Base-by-base conservation (phyloP, 306 rosid species). In the Luffa acutangula region DNA sequence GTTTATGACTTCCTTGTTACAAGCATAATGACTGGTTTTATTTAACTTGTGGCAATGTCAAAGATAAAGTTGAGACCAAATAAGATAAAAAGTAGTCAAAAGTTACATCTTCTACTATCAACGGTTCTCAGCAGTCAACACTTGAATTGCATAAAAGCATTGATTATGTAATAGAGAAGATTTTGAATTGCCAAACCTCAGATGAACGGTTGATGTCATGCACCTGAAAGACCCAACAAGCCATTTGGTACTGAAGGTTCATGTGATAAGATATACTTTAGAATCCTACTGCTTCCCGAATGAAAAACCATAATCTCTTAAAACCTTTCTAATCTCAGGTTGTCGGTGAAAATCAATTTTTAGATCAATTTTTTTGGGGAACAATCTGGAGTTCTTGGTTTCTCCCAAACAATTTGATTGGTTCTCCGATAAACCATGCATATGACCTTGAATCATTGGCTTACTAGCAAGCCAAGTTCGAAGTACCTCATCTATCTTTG, bases 391-490 rank as follows among this genome's bases (percentile, higher is more conserved):
- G 75, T 83, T 88, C 57, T 72, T 84, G 80, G 60, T 62, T 56
- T 81, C 37, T 59, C 83, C 25, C 21, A 70, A 81, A 75, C 14
- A 39, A 73, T 83, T 85, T 77, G 75, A 51, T 76, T 57, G 87
- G 67, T 78, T 82, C 54, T 74, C 43, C 56, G 82, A 80, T 59
- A 80, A 67, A 82, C 75, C 80, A 54, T 78, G 59, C 73, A 60
- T 79, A 59, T 79, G 81, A 10, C 31, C 81, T 72, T 85, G 78
- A 48, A 80, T 58, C 63, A 45, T 57, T 65, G 87, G 82, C 86
- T 75, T 90, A 78, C 90, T 89, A 58, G 93, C 87, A 79, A 92
- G 9, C 98, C 98, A 92, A 42, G 89, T 87, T 87, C 87, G 86
- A 77, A 94, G 84, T 88, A 90, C 88, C 84, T 86, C 75, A 80